phyloP scores from a whole-genome alignment of 2,329 filamentous ascomycete genomes.

The Alternaria ethzedia region DNA sequence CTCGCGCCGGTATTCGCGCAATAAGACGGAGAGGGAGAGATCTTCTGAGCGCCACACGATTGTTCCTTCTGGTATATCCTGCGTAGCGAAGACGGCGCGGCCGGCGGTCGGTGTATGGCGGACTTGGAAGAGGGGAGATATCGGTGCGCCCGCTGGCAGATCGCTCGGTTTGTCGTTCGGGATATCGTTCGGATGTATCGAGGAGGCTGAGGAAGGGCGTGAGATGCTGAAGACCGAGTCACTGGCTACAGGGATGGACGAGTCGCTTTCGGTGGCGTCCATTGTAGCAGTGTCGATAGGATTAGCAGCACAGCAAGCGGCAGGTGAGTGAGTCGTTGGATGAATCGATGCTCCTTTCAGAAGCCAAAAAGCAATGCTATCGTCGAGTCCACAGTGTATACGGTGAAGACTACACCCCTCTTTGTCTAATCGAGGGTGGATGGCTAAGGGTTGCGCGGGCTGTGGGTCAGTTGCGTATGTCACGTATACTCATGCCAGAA shows the following conservation, averaged over 20 bases:
- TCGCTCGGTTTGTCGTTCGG: slow-evolving; percentile 11
- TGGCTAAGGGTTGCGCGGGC: slow-evolving; percentile 8
- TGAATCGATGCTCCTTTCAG: background rate
- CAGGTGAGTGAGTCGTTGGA: background rate
- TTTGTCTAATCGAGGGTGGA: background rate
- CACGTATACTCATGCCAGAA: slow-evolving; percentile 34
- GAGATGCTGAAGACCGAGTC: slow-evolving; percentile 22
- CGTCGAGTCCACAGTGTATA: background rate
- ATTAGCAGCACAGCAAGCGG: slow-evolving; percentile 6
- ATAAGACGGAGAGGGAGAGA: slow-evolving; percentile 50
- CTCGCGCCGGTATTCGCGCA: slow-evolving; percentile 56
- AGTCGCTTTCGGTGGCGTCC: slow-evolving; percentile 12
- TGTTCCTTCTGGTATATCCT: slow-evolving; percentile 43
- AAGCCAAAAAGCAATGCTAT: slow-evolving; percentile 1
- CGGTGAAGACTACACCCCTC: background rate
- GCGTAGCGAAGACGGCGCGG: slow-evolving; percentile 53
- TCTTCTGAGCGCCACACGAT: slow-evolving; percentile 47
- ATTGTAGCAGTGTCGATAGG: slow-evolving; percentile 7
- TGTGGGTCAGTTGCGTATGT: slow-evolving; percentile 40
- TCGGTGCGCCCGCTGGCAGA: slow-evolving; percentile 31
- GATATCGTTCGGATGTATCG: slow-evolving; percentile 8
- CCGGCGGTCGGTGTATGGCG: slow-evolving; percentile 52
- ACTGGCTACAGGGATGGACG: slow-evolving; percentile 13
- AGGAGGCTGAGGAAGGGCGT: slow-evolving; percentile 19
- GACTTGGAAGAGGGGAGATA: slow-evolving; percentile 45